Percentiles rank a stretch among this genome's conserved stretches.
These are phyloP conservation scores for Calocera cornea DNA, from an alignment of 768 basidiomycete genomes.

Conservation along the genomic window DNA sequence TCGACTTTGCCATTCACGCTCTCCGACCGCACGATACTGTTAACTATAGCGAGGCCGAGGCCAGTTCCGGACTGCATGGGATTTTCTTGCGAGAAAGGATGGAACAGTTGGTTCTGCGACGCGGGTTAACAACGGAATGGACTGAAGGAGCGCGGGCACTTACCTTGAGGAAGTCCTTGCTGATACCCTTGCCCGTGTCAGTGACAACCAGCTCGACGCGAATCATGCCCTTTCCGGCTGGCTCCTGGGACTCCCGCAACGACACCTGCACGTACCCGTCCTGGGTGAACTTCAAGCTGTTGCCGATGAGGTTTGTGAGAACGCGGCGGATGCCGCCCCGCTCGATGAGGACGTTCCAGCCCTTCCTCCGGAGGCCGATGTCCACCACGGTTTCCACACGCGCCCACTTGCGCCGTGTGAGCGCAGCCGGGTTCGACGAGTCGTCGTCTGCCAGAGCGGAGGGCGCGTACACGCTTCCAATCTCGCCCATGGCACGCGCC, in stretches of 20 bases:
- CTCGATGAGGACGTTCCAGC: conserved; percentile 78
- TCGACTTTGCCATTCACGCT: conserved; percentile 85
- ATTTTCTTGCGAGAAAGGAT: conserved; percentile 95
- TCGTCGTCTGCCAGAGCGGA: conserved; percentile 36
- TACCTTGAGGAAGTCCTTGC: conserved; percentile 81
- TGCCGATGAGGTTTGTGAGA: conserved; percentile 89
- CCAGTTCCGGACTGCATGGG: conserved; percentile 87
- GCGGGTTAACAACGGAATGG: neutral
- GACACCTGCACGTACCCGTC: conserved; percentile 79
- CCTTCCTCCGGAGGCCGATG: conserved; percentile 60
- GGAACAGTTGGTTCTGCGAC: conserved; percentile 80
- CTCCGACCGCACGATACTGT: conserved; percentile 75
- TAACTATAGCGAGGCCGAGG: conserved; percentile 87
- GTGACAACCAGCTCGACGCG: conserved; percentile 72
- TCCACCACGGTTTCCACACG: conserved; percentile 82
- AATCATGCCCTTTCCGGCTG: conserved; percentile 39
- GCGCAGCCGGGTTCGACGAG: conserved; percentile 16
- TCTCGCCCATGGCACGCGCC: conserved; percentile 59
- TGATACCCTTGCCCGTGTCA: conserved; percentile 93
- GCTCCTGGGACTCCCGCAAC: conserved; percentile 46
- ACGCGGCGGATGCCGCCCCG: conserved; percentile 85
- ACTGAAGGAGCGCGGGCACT: neutral
- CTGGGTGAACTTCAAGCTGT: conserved; percentile 86
- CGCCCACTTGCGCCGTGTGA: conserved; percentile 21
- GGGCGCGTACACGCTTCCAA: conserved; percentile 86